These are phyloP conservation scores for Fusarium guadeloupense DNA, from an alignment of 2,329 filamentous ascomycete genomes.

Conservation along the genomic window DNA sequence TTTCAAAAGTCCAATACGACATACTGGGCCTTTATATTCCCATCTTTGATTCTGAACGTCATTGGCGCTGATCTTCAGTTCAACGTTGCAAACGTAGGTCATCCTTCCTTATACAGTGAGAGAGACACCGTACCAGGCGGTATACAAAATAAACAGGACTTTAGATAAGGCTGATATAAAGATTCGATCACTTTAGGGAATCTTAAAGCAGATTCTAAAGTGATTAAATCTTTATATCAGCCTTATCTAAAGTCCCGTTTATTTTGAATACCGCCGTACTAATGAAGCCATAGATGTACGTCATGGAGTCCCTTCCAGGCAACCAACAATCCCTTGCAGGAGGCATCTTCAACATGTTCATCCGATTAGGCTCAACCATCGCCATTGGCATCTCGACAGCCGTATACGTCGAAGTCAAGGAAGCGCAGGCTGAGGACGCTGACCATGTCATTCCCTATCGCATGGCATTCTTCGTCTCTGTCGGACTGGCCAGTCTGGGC, in stretches of 20 bases:
- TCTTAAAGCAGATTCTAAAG: no score
- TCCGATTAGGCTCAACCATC: slow-evolving; percentile 66
- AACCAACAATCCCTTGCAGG: slow-evolving; percentile 73
- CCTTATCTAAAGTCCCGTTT: no score
- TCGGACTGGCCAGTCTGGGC: slow-evolving; percentile 31
- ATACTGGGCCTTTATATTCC: slow-evolving; percentile 75
- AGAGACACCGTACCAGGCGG: no score
- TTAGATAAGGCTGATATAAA: no score
- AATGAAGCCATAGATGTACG: slow-evolving; percentile 67
- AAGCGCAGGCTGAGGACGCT: slow-evolving; percentile 26
- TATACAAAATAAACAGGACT: no score
- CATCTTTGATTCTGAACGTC: slow-evolving; percentile 67
- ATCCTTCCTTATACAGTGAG: no score
- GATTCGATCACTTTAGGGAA: no score
- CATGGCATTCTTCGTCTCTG: slow-evolving; percentile 33
- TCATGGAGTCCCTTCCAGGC: slow-evolving; percentile 70
- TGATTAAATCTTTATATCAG: no score
- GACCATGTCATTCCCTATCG: slow-evolving; percentile 22
- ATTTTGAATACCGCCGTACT: no score
- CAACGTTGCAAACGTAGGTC: slow-evolving; percentile 71
- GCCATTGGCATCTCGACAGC: slow-evolving; percentile 71
- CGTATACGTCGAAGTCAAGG: slow-evolving; percentile 60
- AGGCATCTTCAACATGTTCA: slow-evolving; percentile 74
- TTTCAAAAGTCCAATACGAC: slow-evolving; percentile 63
- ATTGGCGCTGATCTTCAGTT: slow-evolving; percentile 75